Base-by-base conservation (phyloP, 1,139 yeast genomes). In the Suhomyces terraborum region DNA sequence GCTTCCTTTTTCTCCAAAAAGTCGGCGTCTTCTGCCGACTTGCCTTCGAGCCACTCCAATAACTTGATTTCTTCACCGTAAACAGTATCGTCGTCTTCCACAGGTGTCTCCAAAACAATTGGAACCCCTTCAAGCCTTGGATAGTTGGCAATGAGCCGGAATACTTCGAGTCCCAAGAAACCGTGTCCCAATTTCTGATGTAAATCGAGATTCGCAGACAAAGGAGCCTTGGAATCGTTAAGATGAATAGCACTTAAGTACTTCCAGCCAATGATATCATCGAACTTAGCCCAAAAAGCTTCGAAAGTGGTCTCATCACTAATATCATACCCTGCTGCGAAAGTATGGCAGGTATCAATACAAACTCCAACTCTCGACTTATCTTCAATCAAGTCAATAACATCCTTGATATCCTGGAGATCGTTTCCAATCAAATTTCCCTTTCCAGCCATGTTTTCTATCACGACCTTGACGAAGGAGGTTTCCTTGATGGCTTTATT, bases 381-480 rank as follows among this genome's bases (percentile, higher is more conserved):
- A 55, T 89, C 78, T 3, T 88, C 84, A 7, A 93, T 79, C 70
- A 82, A 60, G 34, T 77, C 84, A 36, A 93, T 88, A 14, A 94
- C 91, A 23, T 77, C 79, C 25, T 75, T 70, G 34, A 93, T 69
- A 56, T 93, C 98, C 51, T 85, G 80, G 29, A 93, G 65, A 35
- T 79, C 73, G 4, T 94, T 84, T 1, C 98, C 98, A 36, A 93
- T 85, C 45, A 91, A 73, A 48, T 87, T 85, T 6, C 96, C 96
- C 52, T 89, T 95, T 9, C 98, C 98, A 0, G 98, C 97, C 98
- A 94, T 93, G 58, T 93, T 93, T 59, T 93, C 99, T 43, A 94
- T 75, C 9, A 93, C 95, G 37, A 93, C 83, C 57, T 84, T 88
- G 24, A 93, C 98, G 56, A 81, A 84, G 5, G 64, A 54, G 0